Evolutionary conservation across 805 yeast species (phyloP).

Genomic region (Isabelozyma gotoi): DNA sequence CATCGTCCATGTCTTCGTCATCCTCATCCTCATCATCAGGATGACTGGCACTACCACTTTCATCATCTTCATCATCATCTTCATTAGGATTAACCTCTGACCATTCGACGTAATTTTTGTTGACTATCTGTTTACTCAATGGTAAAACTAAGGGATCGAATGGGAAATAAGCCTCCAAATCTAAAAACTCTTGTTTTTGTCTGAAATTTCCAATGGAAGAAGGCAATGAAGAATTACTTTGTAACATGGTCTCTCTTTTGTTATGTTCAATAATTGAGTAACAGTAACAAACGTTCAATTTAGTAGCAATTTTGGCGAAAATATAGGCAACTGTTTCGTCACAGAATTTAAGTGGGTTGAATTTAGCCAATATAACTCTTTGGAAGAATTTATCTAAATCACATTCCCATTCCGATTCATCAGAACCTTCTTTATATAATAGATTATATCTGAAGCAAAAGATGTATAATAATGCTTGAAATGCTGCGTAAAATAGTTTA

Average conservation of each 20-base stretch:
- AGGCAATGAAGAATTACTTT: constrained; percentile 29
- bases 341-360: constrained; percentile 91
- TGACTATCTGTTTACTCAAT: constrained; percentile 53
- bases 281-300: constrained; percentile 88
- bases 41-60: constrained; percentile 27
- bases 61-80: constrained; percentile 63
- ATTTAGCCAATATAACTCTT: constrained; percentile 78
- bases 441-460: constrained; percentile 82
- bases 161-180: constrained; percentile 93
- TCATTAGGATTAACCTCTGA: constrained; percentile 44
- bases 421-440: constrained; percentile 38
- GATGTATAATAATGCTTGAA: constrained; percentile 86
- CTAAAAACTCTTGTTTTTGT: constrained; percentile 79
- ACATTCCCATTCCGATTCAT: constrained; percentile 61
- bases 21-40: constrained; percentile 25
- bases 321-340: constrained; percentile 90
- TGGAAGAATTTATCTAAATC: constrained; percentile 84
- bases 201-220: constrained; percentile 43
- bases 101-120: constrained; percentile 73
- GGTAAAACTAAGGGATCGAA: constrained; percentile 87
- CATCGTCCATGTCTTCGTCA: constrained; percentile 20
- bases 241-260: constrained; percentile 64
- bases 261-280: constrained; percentile 90
- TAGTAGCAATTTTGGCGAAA: constrained; percentile 90
- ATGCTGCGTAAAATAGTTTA: constrained; percentile 83